A percentile compares a stretch with the other conserved stretches of the same genome.
Evolutionary conservation across 2,329 filamentous ascomycete species (phyloP).

Genomic region (Bipolaris cookei): DNA sequence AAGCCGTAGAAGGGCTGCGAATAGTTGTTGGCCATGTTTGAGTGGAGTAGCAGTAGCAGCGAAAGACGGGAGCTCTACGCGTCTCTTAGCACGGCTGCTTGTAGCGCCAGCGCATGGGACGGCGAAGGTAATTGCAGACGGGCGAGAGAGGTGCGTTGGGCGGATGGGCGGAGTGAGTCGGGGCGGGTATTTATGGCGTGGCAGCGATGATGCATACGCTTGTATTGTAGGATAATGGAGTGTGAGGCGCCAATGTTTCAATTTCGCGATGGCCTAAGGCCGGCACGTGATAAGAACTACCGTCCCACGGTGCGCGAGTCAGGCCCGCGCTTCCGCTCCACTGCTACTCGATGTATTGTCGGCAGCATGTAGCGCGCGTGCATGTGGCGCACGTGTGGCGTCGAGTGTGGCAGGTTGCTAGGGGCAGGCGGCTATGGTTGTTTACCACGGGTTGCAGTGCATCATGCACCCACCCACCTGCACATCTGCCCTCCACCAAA

Average conservation of each 20-base stretch:
- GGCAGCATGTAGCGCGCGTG: background rate
- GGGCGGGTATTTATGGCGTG: background rate
- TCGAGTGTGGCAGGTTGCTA: constrained; percentile 17
- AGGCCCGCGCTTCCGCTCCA: background rate
- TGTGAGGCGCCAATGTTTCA: constrained; percentile 4
- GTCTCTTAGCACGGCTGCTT: constrained; percentile 21
- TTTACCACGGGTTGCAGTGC: constrained; percentile 17
- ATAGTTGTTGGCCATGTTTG: constrained; percentile 42
- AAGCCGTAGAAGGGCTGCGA: constrained; percentile 35
- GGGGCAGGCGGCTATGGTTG: constrained; percentile 17
- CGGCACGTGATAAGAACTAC: constrained; percentile 8
- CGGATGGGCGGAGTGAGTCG: constrained; percentile 11
- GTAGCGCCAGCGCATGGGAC: constrained; percentile 25
- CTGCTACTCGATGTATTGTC: too few species aligned
- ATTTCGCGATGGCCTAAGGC: constrained; percentile 9
- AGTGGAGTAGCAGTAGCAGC: constrained; percentile 6
- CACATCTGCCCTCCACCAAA: constrained; percentile 17
- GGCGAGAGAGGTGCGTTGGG: background rate
- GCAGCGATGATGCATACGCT: background rate
- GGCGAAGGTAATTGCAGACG: background rate
- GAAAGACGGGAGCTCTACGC: constrained; percentile 19
- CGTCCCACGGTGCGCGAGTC: constrained; percentile 5
- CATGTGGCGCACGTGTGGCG: constrained; percentile 1
- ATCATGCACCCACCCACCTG: constrained; percentile 21
- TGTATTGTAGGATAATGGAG: background rate